These are phyloP conservation scores for Kodamaea anthophila DNA, from an alignment of 1,139 yeast genomes.

Conservation along the genomic window DNA sequence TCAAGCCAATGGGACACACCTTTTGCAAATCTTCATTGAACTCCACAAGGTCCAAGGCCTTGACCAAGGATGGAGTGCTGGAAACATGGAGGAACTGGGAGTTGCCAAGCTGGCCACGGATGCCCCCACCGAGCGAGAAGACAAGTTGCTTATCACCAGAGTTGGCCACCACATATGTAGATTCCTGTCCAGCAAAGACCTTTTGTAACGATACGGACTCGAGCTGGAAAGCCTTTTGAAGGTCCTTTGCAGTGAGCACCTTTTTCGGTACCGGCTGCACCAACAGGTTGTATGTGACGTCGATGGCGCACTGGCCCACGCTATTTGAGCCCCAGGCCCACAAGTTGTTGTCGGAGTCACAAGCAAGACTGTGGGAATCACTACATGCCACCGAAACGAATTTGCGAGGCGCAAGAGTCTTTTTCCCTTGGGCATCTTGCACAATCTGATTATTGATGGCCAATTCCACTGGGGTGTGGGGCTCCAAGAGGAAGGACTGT, in stretches of 20 bases:
- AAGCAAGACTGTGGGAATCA: slow-evolving; percentile 60
- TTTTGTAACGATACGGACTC: slow-evolving; percentile 24
- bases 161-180: slow-evolving; percentile 51
- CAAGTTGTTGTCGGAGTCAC: slow-evolving; percentile 55
- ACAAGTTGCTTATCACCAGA: slow-evolving; percentile 20
- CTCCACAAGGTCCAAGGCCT: slow-evolving; percentile 43
- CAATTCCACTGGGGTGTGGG: slow-evolving; percentile 28
- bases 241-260: slow-evolving; percentile 16
- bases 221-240: slow-evolving; percentile 2
- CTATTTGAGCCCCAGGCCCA: slow-evolving; percentile 85
- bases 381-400: slow-evolving; percentile 69
- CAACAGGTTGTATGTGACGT: slow-evolving; percentile 59
- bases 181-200: slow-evolving; percentile 63
- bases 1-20: slow-evolving; percentile 41
- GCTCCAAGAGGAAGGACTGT: slow-evolving; percentile 19
- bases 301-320: slow-evolving; percentile 78
- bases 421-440: slow-evolving; percentile 16
- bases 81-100: slow-evolving; percentile 73
- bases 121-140: slow-evolving; percentile 79
- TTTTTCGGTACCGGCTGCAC: slow-evolving; percentile 63
- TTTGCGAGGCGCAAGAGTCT: slow-evolving; percentile 30
- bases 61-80: slow-evolving; percentile 57
- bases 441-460: slow-evolving; percentile 32
- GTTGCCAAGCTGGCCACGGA: slow-evolving; percentile 83
- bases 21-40: slow-evolving; percentile 28